A percentile compares a stretch with the other conserved stretches of the same genome.
Evolutionary conservation across 106 monocot genomes (phyloP).

Genomic region (Acanthochlamys bracteata): DNA sequence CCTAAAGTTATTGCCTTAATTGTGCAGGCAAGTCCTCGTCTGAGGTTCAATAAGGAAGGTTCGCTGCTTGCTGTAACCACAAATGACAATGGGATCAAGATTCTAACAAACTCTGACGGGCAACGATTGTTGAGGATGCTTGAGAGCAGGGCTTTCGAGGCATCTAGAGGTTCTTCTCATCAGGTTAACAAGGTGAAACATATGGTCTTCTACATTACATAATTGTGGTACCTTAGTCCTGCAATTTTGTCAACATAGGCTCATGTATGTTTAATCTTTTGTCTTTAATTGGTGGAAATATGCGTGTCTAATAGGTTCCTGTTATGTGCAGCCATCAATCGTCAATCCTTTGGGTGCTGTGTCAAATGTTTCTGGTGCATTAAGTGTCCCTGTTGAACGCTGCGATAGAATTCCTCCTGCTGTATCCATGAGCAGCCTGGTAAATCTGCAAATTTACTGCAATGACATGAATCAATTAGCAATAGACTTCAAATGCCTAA

Average conservation of each 20-base stretch:
- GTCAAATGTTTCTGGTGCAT: conserved; percentile 48
- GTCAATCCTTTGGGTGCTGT: conserved; percentile 38
- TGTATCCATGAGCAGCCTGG: conserved; percentile 46
- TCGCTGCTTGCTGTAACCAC: conserved; percentile 13
- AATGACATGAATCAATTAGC: neutral
- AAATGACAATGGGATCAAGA: conserved; percentile 14
- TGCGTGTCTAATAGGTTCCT: neutral
- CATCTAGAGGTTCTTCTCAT: conserved; percentile 8
- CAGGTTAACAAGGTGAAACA: conserved; percentile 1
- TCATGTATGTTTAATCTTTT: neutral
- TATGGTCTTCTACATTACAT: neutral
- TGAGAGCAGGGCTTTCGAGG: conserved; percentile 9
- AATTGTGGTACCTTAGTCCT: neutral
- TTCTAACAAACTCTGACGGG: conserved; percentile 14
- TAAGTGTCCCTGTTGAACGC: conserved; percentile 35
- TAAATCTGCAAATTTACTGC: conserved; percentile 10
- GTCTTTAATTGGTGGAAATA: neutral
- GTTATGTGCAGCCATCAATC: conserved; percentile 46
- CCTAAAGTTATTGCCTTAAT: neutral
- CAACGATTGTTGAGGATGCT: conserved; percentile 8
- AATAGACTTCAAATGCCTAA: neutral
- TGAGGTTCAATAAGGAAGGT: conserved; percentile 18
- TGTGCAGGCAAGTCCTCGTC: conserved; percentile 13
- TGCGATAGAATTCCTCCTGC: conserved; percentile 52
- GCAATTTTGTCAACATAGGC: neutral